phyloP scores from a whole-genome alignment of 768 basidiomycete genomes.

The Daedalea quercina region DNA sequence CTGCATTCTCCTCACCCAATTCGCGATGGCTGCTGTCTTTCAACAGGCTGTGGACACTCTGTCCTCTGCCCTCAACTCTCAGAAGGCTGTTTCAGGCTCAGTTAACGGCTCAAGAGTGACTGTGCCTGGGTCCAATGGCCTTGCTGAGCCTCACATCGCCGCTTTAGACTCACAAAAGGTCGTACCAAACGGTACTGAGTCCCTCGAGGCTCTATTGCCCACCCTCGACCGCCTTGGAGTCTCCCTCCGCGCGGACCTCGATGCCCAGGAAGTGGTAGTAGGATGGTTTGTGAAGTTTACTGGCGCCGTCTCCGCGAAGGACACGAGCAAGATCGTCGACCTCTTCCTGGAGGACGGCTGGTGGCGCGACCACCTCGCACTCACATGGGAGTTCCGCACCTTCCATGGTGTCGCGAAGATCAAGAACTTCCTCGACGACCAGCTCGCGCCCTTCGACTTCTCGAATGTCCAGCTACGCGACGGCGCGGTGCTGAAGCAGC shows the following conservation, averaged over 20 bases:
- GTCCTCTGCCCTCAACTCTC: too few relatives aligned
- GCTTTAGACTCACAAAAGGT: too few relatives aligned
- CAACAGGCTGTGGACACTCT: too few relatives aligned
- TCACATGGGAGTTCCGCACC: constrained; percentile 30
- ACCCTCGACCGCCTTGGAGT: constrained; percentile 23
- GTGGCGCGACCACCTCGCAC: constrained; percentile 22
- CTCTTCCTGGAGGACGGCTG: constrained; percentile 23
- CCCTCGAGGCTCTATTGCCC: constrained; percentile 14
- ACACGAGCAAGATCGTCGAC: constrained; percentile 29
- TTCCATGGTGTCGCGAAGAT: constrained; percentile 23
- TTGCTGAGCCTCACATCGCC: too few relatives aligned
- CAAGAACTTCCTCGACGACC: constrained; percentile 16
- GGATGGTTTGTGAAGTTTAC: constrained; percentile 38
- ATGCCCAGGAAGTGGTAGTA: constrained; percentile 28
- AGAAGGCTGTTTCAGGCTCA: too few relatives aligned
- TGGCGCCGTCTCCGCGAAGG: constrained; percentile 24
- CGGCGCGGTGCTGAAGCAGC: background rate
- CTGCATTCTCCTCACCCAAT: too few relatives aligned
- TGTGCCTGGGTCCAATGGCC: too few relatives aligned
- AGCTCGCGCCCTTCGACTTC: constrained; percentile 6
- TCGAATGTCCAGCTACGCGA: constrained; percentile 1
- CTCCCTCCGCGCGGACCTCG: constrained; percentile 21
- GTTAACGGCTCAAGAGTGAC: too few relatives aligned
- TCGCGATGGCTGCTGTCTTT: too few relatives aligned
- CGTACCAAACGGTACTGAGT: background rate